Percentiles rank a stretch among this genome's conserved stretches.
These are phyloP conservation scores for Hypoxylon subgilvum DNA, from an alignment of 495 filamentous ascomycete genomes.

Conservation along the genomic window DNA sequence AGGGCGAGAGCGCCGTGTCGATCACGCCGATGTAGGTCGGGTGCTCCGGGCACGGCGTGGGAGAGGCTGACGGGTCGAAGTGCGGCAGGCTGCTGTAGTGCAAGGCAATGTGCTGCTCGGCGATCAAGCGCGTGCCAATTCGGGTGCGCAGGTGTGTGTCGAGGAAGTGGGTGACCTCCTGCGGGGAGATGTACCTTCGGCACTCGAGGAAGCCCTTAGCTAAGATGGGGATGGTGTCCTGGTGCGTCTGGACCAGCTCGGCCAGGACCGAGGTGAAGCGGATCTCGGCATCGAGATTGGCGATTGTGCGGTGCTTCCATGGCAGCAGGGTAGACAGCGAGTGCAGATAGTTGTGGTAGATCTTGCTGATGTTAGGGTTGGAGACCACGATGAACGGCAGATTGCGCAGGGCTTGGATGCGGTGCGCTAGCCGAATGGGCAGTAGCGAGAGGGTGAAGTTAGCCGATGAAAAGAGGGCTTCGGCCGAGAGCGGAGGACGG, in stretches of 20 bases:
- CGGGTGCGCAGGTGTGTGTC: constrained; percentile 92
- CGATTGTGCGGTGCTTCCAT: constrained; percentile 75
- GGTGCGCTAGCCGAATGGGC: constrained; percentile 90
- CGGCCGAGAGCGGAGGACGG: constrained; percentile 80
- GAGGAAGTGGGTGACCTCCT: constrained; percentile 85
- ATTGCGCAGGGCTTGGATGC: constrained; percentile 88
- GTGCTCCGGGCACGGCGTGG: constrained; percentile 56
- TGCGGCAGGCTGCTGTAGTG: constrained; percentile 82
- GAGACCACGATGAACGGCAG: constrained; percentile 97
- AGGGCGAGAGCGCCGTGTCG: constrained; percentile 86
- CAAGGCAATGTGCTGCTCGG: constrained; percentile 94
- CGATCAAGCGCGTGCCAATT: constrained; percentile 92
- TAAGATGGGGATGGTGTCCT: constrained; percentile 90
- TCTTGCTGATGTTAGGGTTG: constrained; percentile 87
- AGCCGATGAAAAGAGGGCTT: constrained; percentile 82
- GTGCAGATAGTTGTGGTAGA: constrained; percentile 94
- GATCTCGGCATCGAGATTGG: constrained; percentile 84
- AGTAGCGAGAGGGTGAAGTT: constrained; percentile 94
- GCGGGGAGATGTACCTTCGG: constrained; percentile 78
- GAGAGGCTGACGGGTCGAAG: constrained; percentile 53
- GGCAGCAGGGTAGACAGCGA: constrained; percentile 87
- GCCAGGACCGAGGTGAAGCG: constrained; percentile 89
- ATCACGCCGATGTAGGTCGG: constrained; percentile 93
- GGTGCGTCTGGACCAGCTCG: constrained; percentile 89
- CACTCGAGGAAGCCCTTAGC: constrained; percentile 93